Evolutionary conservation across 208 protist species (phyloP), one percentile per base, ranked within the genome.

Genomic region (Wallacemonas sp.): DNA sequence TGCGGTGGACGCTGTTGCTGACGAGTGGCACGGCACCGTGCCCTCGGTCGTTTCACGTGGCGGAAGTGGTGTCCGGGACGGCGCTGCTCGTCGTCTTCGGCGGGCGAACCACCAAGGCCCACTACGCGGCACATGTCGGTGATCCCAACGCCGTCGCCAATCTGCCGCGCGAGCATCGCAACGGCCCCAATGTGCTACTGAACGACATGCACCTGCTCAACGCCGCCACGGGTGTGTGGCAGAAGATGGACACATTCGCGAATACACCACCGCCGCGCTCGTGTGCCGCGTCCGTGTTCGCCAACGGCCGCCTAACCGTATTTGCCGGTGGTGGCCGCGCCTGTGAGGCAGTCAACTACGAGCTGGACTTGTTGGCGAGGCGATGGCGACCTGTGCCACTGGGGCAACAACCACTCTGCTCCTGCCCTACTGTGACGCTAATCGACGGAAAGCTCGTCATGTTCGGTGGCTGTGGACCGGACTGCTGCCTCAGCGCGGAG

Each of bases 51-150:
- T 81, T 75, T 34, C 79, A 86, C 42, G 72, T 78, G 27, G 52
- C 80, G 1, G 60, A 83, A 30, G 39, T 83, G 46, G 34, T 86
- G 26, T 63, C 69, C 0, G 66, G 69, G 50, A 80, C 80, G n/a
- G 52, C 72, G 32, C 63, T 83, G 58, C 30, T 86, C 48, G 38
- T 81, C 22, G 69, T 86, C n/a, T 86, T 86, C 59, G 80, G 80
- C n/a, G 80, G 80, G 5, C 74, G 74, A 36, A 78, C 66, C 19
- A 66, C 63, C 24, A 61, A 50, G 27, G 30, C 55, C 0, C 21
- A 46, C 66, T 39, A 39, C 45, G 30, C 5, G 0, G 21, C 33
- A 8, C 19, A 53, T 32, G 27, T 26, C 29, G 33, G 17, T 21
- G 30, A 42, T 30, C 30, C 48, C 19, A 17, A 58, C 5, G 52